Conservation (phyloP, 305 asterid genomes). For the Ruellia speciosa region DNA sequence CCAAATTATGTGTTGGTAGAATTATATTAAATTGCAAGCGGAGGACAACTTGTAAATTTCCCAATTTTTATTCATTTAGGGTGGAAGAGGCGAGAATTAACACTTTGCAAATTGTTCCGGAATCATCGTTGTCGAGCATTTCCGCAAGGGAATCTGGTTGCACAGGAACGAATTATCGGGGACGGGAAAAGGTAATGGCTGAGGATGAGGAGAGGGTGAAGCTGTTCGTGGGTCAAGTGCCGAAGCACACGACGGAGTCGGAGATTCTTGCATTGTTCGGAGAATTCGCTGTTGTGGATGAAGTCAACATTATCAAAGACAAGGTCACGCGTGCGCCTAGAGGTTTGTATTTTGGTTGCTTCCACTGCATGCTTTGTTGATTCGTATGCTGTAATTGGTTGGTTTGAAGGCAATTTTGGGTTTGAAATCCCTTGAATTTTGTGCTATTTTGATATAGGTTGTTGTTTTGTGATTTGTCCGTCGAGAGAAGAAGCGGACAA, state of each 20-base stretch:
- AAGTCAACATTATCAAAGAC: constrained; percentile 85
- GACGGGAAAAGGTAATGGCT: constrained; percentile 38
- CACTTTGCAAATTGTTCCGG: no score
- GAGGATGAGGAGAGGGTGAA: constrained; percentile 69
- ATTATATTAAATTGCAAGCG: no score
- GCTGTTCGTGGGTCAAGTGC: constrained; percentile 86
- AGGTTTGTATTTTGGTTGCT: constrained; percentile 19
- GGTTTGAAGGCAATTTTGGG: no score
- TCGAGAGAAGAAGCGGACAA: constrained; percentile 92
- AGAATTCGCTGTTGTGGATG: constrained; percentile 66
- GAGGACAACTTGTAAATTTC: no score
- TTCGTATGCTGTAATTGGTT: background rate
- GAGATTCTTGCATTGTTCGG: constrained; percentile 55
- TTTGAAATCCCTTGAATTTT: constrained; percentile 34
- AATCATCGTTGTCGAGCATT: no score
- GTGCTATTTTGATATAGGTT: constrained; percentile 35
- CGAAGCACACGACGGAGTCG: constrained; percentile 70
- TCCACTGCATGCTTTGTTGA: no score
- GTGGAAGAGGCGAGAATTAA: no score
- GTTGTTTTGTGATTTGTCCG: constrained; percentile 77
- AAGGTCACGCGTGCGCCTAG: constrained; percentile 77
- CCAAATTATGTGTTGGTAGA: no score
- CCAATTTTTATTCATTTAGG: no score
- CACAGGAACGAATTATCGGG: no score
- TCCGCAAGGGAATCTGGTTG: no score